Percentiles rank a stretch among this genome's conserved stretches.
phyloP scores from a whole-genome alignment of 768 basidiomycete species.

The Cystobasidiopsis lactophilus region DNA sequence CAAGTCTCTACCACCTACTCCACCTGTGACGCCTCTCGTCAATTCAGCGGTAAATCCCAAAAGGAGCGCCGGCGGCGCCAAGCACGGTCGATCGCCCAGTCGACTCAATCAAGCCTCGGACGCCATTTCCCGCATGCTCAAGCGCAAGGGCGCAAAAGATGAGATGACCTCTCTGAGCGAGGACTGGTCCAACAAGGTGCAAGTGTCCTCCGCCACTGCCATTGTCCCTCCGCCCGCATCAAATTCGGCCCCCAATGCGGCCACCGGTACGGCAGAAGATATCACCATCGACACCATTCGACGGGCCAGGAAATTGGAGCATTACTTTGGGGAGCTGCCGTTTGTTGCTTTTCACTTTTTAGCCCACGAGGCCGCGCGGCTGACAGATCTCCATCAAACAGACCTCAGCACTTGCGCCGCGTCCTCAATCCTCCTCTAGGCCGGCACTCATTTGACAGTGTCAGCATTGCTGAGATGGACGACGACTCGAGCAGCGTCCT shows the following conservation, averaged over 20 bases:
- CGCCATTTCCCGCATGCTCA: not conserved
- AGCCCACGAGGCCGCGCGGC: not conserved
- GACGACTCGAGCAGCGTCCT: not conserved
- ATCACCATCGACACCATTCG: too few relatives aligned
- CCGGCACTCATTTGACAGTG: conserved; percentile 9
- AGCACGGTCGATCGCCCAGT: not conserved
- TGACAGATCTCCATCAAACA: not conserved
- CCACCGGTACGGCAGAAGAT: too few relatives aligned
- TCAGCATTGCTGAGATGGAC: conserved; percentile 8
- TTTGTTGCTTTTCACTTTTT: too few relatives aligned
- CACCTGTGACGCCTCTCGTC: not conserved
- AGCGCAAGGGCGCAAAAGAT: not conserved
- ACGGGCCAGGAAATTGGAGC: too few relatives aligned
- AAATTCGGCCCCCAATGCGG: too few relatives aligned
- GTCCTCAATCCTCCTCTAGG: not conserved
- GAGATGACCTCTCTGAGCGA: not conserved
- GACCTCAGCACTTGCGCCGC: not conserved
- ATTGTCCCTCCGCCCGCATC: too few relatives aligned
- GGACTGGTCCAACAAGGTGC: too few relatives aligned
- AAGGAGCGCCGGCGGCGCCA: too few relatives aligned
- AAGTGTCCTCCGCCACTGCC: too few relatives aligned
- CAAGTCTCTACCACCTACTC: not conserved
- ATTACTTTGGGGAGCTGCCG: too few relatives aligned
- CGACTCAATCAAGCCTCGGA: not conserved
- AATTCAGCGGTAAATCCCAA: too few relatives aligned